These are phyloP conservation scores for Heterobasidion annosum DNA, from an alignment of 1,284 basidiomycete genomes.

Conservation along the genomic window DNA sequence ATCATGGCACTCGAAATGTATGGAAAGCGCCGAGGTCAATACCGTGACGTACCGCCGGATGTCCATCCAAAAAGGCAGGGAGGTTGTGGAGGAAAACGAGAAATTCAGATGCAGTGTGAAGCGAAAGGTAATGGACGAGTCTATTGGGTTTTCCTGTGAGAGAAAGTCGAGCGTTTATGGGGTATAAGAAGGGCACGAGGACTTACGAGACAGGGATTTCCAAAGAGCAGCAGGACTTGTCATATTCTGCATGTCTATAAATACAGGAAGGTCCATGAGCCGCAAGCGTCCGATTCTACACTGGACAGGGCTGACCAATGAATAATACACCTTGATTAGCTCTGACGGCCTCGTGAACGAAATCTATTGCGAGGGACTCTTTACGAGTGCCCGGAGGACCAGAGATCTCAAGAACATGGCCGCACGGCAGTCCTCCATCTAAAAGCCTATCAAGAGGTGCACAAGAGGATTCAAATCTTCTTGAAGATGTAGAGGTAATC, in stretches of 20 bases:
- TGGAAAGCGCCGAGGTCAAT: conserved; percentile 1
- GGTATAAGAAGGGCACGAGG: not conserved
- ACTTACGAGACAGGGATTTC: conserved; percentile 25
- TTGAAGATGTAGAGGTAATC: conserved; percentile 17
- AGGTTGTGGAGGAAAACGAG: conserved; percentile 52
- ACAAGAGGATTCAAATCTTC: conserved; percentile 33
- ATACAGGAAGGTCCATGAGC: no score
- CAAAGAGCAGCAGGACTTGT: conserved; percentile 36
- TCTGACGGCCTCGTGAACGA: conserved; percentile 37
- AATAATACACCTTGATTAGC: conserved; percentile 44
- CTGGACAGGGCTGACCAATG: conserved; percentile 35
- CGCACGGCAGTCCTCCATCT: conserved; percentile 48
- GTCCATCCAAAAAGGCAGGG: conserved; percentile 30
- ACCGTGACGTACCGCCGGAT: conserved; percentile 32
- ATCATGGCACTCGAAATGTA: not conserved
- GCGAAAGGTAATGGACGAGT: conserved; percentile 33
- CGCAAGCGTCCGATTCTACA: no score
- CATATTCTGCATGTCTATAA: conserved; percentile 62
- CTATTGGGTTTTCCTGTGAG: conserved; percentile 7
- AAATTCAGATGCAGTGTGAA: conserved; percentile 44
- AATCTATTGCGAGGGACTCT: conserved; percentile 39
- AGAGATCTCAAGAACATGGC: conserved; percentile 60
- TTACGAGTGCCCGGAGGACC: conserved; percentile 66
- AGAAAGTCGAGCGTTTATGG: no score
- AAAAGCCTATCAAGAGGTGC: conserved; percentile 46